Evolutionary conservation across 2,329 filamentous ascomycete genomes (phyloP), one percentile per base, ranked within the genome.

Genomic region (Tolypocladium tundrense): DNA sequence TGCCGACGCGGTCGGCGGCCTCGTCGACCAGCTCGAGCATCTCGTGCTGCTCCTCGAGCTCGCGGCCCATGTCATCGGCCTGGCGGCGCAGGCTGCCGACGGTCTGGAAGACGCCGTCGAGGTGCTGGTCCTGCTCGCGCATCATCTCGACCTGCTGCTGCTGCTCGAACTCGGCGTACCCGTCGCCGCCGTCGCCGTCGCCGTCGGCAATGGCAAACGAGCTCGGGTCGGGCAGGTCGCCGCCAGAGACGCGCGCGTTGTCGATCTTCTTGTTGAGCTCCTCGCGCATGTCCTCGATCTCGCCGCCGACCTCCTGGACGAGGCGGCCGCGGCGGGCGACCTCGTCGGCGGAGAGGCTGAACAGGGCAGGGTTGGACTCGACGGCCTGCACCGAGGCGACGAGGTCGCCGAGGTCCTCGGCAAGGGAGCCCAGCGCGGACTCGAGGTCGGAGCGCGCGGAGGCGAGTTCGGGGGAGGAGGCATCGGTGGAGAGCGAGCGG

Each of bases 21-120:
- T 80, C 82, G 73, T 97, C 93, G 45, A 95, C 88, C 56, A 89
- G 86, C 62, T 94, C 87, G 58, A 99, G 79, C 82, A 97, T 88
- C 72, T 91, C 90, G 27, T 82, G 82, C 79, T 99, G 94, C 76
- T 99, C 94, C 74, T 97, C 95, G 52, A 99, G 79, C 77, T 99
- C 94, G 58, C 93, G 80, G 1, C 94, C 93, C 93, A 99, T 99
- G 65, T 91, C 90, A 73, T 95, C 87, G 1, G 94, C 95, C 79
- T 97, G 94, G 69, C 88, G 81, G 58, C 93, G 80, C 69, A 99
- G 75, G 69, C 91, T 97, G 2, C 92, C 93, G 31, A 99, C 94
- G 1, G 93, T 97, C 64, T 87, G 84, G 70, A 95, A 96, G 53
- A 99, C 93, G 19, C 89, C 90, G 69, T 97, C 93, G 1, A 99